phyloP scores from a whole-genome alignment of 257 asterid species.

The Jasminum sambac region DNA sequence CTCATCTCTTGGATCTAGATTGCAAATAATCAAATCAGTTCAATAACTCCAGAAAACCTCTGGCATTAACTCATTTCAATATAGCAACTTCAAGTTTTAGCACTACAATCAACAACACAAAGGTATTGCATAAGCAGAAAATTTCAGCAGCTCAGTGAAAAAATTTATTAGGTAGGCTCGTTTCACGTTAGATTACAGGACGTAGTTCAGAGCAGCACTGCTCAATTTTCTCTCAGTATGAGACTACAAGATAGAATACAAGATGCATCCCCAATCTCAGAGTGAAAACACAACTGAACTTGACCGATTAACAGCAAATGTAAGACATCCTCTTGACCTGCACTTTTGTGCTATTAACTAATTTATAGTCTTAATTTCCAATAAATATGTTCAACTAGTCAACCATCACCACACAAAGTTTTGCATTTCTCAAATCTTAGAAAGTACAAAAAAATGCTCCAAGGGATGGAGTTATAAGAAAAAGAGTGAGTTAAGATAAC shows the following conservation, averaged over 20 bases:
- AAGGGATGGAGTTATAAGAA: background rate
- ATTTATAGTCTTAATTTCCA: background rate
- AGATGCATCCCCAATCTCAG: background rate
- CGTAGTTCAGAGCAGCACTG: background rate
- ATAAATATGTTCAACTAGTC: background rate
- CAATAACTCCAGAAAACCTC: background rate
- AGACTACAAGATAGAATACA: background rate
- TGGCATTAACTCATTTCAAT: background rate
- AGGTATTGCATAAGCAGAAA: background rate
- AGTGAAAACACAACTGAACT: background rate
- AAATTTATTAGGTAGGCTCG: background rate
- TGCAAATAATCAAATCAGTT: slow-evolving; percentile 5
- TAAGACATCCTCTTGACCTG: background rate
- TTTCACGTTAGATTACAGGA: background rate
- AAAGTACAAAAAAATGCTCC: background rate
- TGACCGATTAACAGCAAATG: background rate
- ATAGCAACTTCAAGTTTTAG: slow-evolving; percentile 1
- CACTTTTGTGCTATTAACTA: background rate
- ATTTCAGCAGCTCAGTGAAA: background rate
- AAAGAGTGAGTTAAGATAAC: background rate
- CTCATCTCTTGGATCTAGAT: slow-evolving; percentile 50
- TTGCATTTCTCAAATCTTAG: background rate
- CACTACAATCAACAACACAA: background rate
- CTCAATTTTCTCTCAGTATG: background rate
- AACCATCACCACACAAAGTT: background rate